Conservation (phyloP, 2,329 filamentous ascomycete genomes). For the Fusarium sp. region DNA sequence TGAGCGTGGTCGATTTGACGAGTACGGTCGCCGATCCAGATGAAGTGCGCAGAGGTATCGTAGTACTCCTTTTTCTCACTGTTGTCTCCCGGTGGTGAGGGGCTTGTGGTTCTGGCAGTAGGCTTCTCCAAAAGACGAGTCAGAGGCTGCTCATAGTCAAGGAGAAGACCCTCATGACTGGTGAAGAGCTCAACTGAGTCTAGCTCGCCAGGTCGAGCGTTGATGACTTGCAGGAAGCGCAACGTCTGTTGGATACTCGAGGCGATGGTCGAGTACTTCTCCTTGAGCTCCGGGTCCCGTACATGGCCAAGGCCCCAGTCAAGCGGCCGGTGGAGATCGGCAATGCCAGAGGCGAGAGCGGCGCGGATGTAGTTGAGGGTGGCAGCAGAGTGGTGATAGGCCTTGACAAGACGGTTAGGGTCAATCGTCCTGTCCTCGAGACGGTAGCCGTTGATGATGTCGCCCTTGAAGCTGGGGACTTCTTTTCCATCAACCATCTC, state of each 20-base stretch:
- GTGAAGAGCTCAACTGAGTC: constrained; percentile 96
- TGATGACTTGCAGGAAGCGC: constrained; percentile 93
- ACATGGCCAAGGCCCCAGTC: constrained; percentile 97
- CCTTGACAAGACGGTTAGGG: constrained; percentile 84
- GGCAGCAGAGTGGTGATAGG: constrained; percentile 95
- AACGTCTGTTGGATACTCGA: constrained; percentile 89
- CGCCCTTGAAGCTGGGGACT: constrained; percentile 91
- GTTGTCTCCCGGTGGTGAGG: constrained; percentile 59
- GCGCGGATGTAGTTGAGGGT: constrained; percentile 94
- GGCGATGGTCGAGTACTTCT: constrained; percentile 88
- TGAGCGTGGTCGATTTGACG: constrained; percentile 93
- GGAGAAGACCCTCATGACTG: constrained; percentile 91
- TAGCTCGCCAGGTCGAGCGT: constrained; percentile 84
- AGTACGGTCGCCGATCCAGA: constrained; percentile 98
- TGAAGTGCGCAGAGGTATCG: constrained; percentile 94
- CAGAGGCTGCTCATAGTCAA: constrained; percentile 93
- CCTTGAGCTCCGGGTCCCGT: constrained; percentile 82
- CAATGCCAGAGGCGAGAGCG: constrained; percentile 86
- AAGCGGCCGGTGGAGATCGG: constrained; percentile 91
- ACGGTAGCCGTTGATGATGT: constrained; percentile 92
- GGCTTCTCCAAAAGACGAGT: constrained; percentile 81
- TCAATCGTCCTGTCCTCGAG: constrained; percentile 82
- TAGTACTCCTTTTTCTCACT: constrained; percentile 75
- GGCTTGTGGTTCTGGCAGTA: constrained; percentile 48
- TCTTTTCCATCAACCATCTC: constrained; percentile 84